A percentile compares a stretch with the other conserved stretches of the same genome.
These are phyloP conservation scores for Plenodomus biglobosus DNA, from an alignment of 2,329 filamentous ascomycete species.

Conservation along the genomic window DNA sequence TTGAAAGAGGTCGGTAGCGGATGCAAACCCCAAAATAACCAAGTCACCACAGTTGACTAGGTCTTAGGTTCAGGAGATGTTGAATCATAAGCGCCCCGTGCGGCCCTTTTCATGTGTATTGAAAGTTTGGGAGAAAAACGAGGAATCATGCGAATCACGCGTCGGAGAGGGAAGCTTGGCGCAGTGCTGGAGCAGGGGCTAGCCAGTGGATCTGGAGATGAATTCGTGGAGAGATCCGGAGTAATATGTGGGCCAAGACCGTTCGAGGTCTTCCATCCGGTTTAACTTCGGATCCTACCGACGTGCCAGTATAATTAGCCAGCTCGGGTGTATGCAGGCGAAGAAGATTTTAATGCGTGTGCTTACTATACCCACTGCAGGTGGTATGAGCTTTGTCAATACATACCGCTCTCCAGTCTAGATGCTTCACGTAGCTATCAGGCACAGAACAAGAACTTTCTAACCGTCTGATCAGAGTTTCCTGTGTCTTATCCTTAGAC, in stretches of 20 bases:
- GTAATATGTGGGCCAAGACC: slow-evolving; percentile 11
- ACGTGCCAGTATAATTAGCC: not conserved
- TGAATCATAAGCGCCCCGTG: not conserved
- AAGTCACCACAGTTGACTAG: not conserved
- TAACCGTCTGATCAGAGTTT: too few species aligned
- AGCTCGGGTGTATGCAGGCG: not conserved
- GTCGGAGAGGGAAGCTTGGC: not conserved
- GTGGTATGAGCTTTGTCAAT: too few species aligned
- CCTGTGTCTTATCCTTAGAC: too few species aligned
- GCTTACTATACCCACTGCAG: too few species aligned
- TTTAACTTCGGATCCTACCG: not conserved
- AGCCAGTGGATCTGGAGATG: slow-evolving; percentile 13
- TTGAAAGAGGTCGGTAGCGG: slow-evolving; percentile 18
- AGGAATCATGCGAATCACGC: slow-evolving; percentile 6
- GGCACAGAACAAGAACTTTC: too few species aligned
- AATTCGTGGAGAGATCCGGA: slow-evolving; percentile 15
- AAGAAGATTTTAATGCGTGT: too few species aligned
- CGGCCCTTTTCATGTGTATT: slow-evolving; percentile 10
- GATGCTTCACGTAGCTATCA: too few species aligned
- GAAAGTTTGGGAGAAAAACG: not conserved
- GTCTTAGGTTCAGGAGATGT: not conserved
- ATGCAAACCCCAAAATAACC: slow-evolving; percentile 2
- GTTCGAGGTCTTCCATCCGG: slow-evolving; percentile 1
- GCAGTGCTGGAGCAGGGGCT: not conserved
- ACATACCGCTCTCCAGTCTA: too few species aligned